Base-by-base conservation (phyloP, 768 basidiomycete genomes). In the Baorangia bicolor region DNA sequence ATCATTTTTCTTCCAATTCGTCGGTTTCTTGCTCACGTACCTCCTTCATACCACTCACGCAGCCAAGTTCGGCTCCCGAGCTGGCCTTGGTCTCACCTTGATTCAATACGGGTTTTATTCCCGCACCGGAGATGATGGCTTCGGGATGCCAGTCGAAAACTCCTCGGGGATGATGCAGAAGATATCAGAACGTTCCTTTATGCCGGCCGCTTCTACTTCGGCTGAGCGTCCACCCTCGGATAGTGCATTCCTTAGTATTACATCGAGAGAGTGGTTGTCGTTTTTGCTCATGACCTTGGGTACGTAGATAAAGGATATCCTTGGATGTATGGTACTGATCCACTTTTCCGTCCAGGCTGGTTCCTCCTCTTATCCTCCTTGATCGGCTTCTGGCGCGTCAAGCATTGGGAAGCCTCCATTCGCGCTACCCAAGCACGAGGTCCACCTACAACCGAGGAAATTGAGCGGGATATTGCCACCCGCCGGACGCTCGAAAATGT, bases 1-100 rank as follows among this genome's bases (percentile, higher is more conserved):
- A 54, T 95, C 93, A 8, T 90, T 90, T 75, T 93, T 94, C 75
- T 98, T 99, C 87, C 94, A 98, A 74, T 95, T 98, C 71, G 82
- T 96, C 65, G 95, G 92, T 49, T 94, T 91, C 79, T 73, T 90
- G 56, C 81, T 99, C 74, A 97, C 95, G 1, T 97, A 94, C 66
- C 86, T 98, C 63, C 85, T 98, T 3, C 89, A 91, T 73, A 87
- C 86, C 13, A 88, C 94, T 2, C 95, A 98, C 67, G 93, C 97
- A 1, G 92, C 89, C 57, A 95, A 94, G 71, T 92, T 83, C 67
- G 97, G 97, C 47, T 93, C 92, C 16, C 88, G 93, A 41, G 94
- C 93, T 0, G 96, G 96, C 30, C 84, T 99, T n/a, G 96, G 96
- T 18, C 79, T 97, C 63, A 98, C 93, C 0, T 77, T 98, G 57